Conservation (phyloP, 305 asterid species). For the Euphrasia arctica region DNA sequence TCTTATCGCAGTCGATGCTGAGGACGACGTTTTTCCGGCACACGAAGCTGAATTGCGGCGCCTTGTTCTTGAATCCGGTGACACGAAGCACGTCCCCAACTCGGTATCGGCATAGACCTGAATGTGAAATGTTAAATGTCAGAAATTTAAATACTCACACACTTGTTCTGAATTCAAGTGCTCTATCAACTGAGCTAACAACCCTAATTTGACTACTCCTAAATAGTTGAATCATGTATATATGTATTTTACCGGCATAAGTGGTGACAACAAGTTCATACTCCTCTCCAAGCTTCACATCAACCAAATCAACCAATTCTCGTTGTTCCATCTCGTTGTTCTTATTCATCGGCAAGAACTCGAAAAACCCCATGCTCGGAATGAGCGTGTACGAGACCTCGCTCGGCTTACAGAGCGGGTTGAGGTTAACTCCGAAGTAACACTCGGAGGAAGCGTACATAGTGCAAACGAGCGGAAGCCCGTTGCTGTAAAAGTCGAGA, state of each 20-base stretch:
- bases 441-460: slow-evolving; percentile 20
- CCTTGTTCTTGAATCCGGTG: slow-evolving; percentile 88
- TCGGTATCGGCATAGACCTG: slow-evolving; percentile 77
- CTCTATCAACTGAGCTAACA: too few species aligned
- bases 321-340: neutral
- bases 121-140: neutral
- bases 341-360: slow-evolving; percentile 3
- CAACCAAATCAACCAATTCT: neutral
- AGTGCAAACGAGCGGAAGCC: slow-evolving; percentile 23
- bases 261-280: slow-evolving; percentile 1
- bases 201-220: too few species aligned
- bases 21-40: slow-evolving; percentile 77
- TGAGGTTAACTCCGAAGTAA: slow-evolving; percentile 5
- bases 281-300: neutral
- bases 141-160: neutral
- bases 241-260: neutral
- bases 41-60: slow-evolving; percentile 85
- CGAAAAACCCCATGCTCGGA: slow-evolving; percentile 20
- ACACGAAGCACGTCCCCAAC: slow-evolving; percentile 87
- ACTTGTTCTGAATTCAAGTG: too few species aligned
- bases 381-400: slow-evolving; percentile 22
- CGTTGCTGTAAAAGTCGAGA: slow-evolving; percentile 19
- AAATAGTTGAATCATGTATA: too few species aligned
- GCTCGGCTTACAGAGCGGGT: slow-evolving; percentile 22
- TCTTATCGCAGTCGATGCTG: slow-evolving; percentile 78